Evolutionary conservation across 495 filamentous ascomycete species (phyloP).

Genomic region (Parathielavia hyrcaniae): DNA sequence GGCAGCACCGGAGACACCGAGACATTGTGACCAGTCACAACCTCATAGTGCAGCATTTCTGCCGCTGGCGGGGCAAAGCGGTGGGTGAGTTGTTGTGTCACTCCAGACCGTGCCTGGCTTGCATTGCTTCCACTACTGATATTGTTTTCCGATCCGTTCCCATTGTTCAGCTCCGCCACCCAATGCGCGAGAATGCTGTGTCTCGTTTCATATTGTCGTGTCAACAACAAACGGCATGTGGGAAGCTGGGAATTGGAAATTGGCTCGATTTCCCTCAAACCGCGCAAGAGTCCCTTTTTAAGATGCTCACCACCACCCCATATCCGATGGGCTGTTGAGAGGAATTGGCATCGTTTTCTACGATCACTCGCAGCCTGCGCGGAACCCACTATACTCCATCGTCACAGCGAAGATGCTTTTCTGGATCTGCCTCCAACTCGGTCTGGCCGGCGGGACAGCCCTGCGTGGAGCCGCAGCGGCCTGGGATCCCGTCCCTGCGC

Average conservation of each 20-base stretch:
- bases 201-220: background rate
- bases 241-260: background rate
- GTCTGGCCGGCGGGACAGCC: background rate
- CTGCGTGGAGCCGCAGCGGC: background rate
- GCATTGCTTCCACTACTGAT: conserved; percentile 4
- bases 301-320: background rate
- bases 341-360: background rate
- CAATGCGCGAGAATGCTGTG: background rate
- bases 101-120: background rate
- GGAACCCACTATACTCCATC: background rate
- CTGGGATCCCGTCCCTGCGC: background rate
- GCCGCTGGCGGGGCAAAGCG: background rate
- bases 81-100: background rate
- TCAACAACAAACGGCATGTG: background rate
- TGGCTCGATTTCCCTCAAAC: background rate
- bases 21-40: background rate
- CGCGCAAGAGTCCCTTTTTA: background rate
- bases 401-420: background rate
- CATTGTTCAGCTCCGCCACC: conserved; percentile 6
- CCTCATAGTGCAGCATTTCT: background rate
- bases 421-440: background rate
- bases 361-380: background rate
- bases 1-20: background rate
- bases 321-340: background rate
- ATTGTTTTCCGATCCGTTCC: background rate